These are phyloP conservation scores for Plectosphaerella plurivora DNA, from an alignment of 2,329 filamentous ascomycete species.

Conservation along the genomic window DNA sequence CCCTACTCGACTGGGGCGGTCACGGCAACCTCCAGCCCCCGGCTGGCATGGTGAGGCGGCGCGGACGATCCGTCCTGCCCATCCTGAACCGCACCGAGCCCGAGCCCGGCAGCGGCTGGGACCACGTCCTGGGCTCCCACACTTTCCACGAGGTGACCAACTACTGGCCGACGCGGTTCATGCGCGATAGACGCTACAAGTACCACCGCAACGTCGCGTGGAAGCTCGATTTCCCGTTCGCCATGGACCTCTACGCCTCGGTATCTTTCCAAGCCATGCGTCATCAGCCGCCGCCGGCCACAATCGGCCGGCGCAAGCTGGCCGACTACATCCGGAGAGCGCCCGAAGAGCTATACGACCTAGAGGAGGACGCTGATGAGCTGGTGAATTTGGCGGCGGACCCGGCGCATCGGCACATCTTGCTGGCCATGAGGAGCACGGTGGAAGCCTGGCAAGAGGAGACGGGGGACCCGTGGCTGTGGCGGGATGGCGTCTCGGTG, in stretches of 20 bases:
- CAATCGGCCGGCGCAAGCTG: conserved; percentile 3
- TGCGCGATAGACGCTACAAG: conserved; percentile 29
- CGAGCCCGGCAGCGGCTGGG: conserved; percentile 15
- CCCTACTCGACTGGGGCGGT: conserved; percentile 34
- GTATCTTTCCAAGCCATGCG: conserved; percentile 40
- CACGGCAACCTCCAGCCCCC: conserved; percentile 8
- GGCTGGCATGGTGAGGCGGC: conserved; percentile 1
- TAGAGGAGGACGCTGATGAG: conserved; percentile 39
- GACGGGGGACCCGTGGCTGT: conserved; percentile 22
- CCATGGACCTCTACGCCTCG: conserved; percentile 38
- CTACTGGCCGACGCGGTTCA: conserved; percentile 44
- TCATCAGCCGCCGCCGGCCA: conserved; percentile 6
- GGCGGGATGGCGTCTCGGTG: conserved; percentile 19
- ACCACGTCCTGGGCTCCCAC: conserved; percentile 44
- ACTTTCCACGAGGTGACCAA: conserved; percentile 47
- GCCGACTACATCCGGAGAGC: conserved; percentile 7
- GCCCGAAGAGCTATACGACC: conserved; percentile 42
- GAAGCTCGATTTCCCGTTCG: conserved; percentile 41
- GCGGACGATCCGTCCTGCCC: conserved; percentile 32
- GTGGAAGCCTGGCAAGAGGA: conserved; percentile 22
- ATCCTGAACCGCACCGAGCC: conserved; percentile 18
- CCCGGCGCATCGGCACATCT: neutral
- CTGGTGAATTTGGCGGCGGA: conserved; percentile 31
- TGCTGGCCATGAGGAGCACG: conserved; percentile 16
- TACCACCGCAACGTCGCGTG: conserved; percentile 40